Conservation (phyloP, 495 filamentous ascomycete species). For the Hypoxylon intermedium region DNA sequence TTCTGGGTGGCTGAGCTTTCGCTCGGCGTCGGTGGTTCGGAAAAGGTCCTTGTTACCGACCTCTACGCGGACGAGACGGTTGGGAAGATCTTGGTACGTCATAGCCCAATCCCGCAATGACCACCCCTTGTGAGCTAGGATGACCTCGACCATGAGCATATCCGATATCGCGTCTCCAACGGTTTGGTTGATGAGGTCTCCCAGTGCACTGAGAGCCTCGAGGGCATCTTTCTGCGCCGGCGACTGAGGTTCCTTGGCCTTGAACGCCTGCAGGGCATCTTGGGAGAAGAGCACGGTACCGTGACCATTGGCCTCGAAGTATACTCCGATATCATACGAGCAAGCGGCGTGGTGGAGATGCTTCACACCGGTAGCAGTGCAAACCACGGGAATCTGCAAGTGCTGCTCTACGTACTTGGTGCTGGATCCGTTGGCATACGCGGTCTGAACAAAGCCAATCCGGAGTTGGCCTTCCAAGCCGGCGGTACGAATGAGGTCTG, state of each 20-base stretch:
- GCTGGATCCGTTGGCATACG: slow-evolving; percentile 96
- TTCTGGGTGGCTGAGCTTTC: slow-evolving; percentile 77
- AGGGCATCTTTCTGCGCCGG: slow-evolving; percentile 88
- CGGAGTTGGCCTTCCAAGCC: slow-evolving; percentile 80
- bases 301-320: slow-evolving; percentile 98
- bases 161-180: slow-evolving; percentile 96
- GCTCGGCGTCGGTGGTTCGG: slow-evolving; percentile 88
- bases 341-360: slow-evolving; percentile 94
- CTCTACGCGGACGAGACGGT: slow-evolving; percentile 89
- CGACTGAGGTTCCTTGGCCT: slow-evolving; percentile 79
- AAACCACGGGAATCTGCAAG: slow-evolving; percentile 87
- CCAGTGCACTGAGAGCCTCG: slow-evolving; percentile 78
- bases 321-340: slow-evolving; percentile 91
- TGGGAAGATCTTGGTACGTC: slow-evolving; percentile 95
- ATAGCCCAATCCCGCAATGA: slow-evolving; percentile 86
- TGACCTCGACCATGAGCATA: slow-evolving; percentile 93
- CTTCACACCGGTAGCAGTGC: slow-evolving; percentile 96
- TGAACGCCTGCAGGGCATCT: slow-evolving; percentile 76
- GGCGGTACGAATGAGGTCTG: slow-evolving; percentile 79
- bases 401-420: slow-evolving; percentile 89
- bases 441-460: slow-evolving; percentile 94
- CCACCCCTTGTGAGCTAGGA: slow-evolving; percentile 95
- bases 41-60: slow-evolving; percentile 87
- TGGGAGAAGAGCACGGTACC: slow-evolving; percentile 95
- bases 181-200: slow-evolving; percentile 94